Evolutionary conservation across 2,329 filamentous ascomycete genomes (phyloP).

Genomic region (Grosmannia serpens): DNA sequence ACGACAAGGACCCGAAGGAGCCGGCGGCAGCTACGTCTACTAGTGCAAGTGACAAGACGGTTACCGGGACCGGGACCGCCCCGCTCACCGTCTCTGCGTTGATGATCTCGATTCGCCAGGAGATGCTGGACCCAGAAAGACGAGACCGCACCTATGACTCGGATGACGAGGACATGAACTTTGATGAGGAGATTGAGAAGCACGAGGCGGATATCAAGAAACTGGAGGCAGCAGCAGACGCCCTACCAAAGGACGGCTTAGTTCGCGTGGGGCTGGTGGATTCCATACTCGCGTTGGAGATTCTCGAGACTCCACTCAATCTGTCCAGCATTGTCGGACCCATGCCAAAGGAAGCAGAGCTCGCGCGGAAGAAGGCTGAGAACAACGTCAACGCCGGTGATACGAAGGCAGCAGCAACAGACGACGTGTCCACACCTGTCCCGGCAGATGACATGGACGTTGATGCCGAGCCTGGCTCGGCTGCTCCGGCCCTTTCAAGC

Average conservation of each 20-base stretch:
- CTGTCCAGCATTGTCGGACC: slow-evolving; percentile 31
- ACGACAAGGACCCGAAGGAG: not conserved
- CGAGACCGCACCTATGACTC: slow-evolving; percentile 30
- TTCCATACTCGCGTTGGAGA: slow-evolving; percentile 34
- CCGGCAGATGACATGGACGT: not conserved
- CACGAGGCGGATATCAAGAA: slow-evolving; percentile 39
- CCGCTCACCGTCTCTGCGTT: not conserved
- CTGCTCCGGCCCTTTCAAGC: too few relatives aligned
- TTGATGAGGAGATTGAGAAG: slow-evolving; percentile 40
- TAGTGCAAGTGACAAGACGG: not conserved
- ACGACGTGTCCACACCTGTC: not conserved
- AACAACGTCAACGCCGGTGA: not conserved
- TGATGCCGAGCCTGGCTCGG: not conserved
- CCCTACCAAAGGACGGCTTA: slow-evolving; percentile 29
- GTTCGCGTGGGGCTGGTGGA: slow-evolving; percentile 32
- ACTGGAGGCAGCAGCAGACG: slow-evolving; percentile 31
- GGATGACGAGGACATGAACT: slow-evolving; percentile 47
- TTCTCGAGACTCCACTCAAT: slow-evolving; percentile 33
- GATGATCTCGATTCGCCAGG: slow-evolving; percentile 8
- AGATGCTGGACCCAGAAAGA: not conserved
- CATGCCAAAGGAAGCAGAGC: slow-evolving; percentile 22
- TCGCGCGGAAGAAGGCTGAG: slow-evolving; percentile 13
- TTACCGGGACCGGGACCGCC: too few relatives aligned
- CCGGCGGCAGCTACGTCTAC: not conserved
- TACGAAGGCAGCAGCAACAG: not conserved